Evolutionary conservation across 805 yeast genomes (phyloP).

Genomic region (Metschnikowia cerradonensis): DNA sequence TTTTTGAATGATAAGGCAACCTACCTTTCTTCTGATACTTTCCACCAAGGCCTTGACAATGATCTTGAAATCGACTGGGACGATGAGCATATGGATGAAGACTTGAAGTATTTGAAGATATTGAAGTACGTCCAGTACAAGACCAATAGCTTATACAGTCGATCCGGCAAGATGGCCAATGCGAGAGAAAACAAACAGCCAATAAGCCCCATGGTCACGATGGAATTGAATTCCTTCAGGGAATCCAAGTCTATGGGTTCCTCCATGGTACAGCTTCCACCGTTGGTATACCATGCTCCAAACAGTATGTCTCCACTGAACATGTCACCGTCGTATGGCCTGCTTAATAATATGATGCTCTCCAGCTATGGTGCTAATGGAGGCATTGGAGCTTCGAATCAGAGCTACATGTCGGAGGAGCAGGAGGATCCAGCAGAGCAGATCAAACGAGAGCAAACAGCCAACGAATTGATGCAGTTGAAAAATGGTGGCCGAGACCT

Average conservation of each 20-base stretch:
- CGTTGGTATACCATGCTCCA: slow-evolving; percentile 2
- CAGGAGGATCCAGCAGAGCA: neutral
- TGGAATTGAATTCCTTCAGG: slow-evolving; percentile 5
- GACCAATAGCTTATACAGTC: slow-evolving; percentile 12
- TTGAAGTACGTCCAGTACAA: slow-evolving; percentile 41
- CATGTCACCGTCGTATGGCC: slow-evolving; percentile 1
- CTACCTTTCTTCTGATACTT: neutral
- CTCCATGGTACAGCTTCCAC: slow-evolving; percentile 4
- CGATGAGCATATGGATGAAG: slow-evolving; percentile 46
- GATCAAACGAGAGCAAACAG: slow-evolving; percentile 6
- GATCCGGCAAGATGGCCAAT: neutral
- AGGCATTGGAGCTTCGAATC: neutral
- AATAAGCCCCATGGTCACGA: slow-evolving; percentile 8
- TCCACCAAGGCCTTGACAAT: slow-evolving; percentile 23
- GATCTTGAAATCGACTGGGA: slow-evolving; percentile 44
- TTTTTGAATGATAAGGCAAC: slow-evolving; percentile 28
- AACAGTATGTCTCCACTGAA: neutral
- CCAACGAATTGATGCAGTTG: slow-evolving; percentile 12
- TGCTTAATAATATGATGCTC: neutral
- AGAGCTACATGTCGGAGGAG: neutral
- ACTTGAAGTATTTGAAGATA: slow-evolving; percentile 40
- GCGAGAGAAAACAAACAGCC: neutral
- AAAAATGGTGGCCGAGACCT: slow-evolving; percentile 4
- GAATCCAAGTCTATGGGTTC: neutral
- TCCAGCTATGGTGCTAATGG: neutral